phyloP scores from a whole-genome alignment of 1,284 basidiomycete species.

The Trametes polyzona region DNA sequence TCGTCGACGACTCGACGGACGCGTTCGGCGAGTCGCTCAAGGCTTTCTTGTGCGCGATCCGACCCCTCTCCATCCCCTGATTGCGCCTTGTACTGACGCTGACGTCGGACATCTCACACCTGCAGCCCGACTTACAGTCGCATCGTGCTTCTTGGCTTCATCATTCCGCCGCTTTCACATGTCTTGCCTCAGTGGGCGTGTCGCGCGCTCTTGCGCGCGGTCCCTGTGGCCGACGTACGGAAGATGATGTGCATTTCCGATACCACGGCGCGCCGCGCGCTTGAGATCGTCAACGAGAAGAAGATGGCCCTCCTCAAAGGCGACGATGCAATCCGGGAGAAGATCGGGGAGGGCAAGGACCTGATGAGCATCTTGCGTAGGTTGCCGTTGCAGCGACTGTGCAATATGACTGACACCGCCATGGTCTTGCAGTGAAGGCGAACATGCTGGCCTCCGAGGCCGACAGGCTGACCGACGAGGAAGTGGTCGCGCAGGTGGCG shows the following conservation, averaged over 20 bases:
- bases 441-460: conserved; percentile 28
- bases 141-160: neutral
- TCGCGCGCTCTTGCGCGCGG: neutral
- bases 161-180: conserved; percentile 8
- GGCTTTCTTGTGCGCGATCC: conserved; percentile 23
- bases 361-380: conserved; percentile 47
- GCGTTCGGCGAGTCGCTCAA: conserved; percentile 34
- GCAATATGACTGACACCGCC: neutral
- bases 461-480: conserved; percentile 33
- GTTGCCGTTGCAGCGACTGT: neutral
- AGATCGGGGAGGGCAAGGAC: conserved; percentile 44
- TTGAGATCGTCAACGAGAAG: conserved; percentile 46
- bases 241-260: conserved; percentile 35
- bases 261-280: conserved; percentile 41
- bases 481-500: conserved; percentile 33
- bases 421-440: conserved; percentile 23
- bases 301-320: conserved; percentile 33
- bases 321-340: conserved; percentile 24
- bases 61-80: neutral
- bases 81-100: neutral
- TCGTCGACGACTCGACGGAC: conserved; percentile 32
- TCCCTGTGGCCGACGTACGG: neutral
- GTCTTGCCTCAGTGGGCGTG: conserved; percentile 16
- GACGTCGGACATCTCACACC: neutral
- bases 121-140: conserved; percentile 14